These are phyloP conservation scores for Penicillium sp. DNA, from an alignment of 2,329 filamentous ascomycete genomes.

Conservation along the genomic window DNA sequence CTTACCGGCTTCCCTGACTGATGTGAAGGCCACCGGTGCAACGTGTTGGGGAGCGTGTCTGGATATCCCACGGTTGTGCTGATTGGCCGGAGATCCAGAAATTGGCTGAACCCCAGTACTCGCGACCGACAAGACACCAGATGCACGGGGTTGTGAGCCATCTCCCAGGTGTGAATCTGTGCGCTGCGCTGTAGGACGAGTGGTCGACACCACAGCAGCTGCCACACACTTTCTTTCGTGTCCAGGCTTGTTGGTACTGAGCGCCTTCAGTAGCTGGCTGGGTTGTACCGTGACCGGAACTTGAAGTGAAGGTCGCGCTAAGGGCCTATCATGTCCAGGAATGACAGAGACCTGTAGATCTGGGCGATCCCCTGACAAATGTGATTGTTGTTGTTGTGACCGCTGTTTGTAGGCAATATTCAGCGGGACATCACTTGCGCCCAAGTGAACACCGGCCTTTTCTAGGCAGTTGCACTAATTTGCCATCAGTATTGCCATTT, in stretches of 20 bases:
- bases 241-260: conserved; percentile 1
- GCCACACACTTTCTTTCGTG: conserved; percentile 7
- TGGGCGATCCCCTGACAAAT: conserved; percentile 4
- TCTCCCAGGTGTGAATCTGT: conserved; percentile 1
- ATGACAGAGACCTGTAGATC: conserved; percentile 6
- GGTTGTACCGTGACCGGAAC: conserved; percentile 4
- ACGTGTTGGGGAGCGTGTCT: conserved; percentile 2
- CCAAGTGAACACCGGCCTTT: conserved; percentile 23
- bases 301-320: conserved; percentile 3
- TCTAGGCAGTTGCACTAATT: conserved; percentile 38
- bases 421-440: conserved; percentile 13
- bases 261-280: conserved; percentile 3
- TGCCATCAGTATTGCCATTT: conserved; percentile 7
- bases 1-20: background rate
- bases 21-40: background rate
- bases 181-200: background rate
- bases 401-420: conserved; percentile 7
- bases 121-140: background rate
- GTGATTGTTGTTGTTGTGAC: background rate
- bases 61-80: conserved; percentile 1
- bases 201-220: conserved; percentile 2
- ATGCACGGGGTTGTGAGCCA: background rate
- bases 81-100: background rate
- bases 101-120: background rate
- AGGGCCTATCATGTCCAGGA: conserved; percentile 10